Evolutionary conservation across 129 eudicot species (phyloP), one percentile per base, ranked within the genome.

Genomic region (Flaveria linearis): DNA sequence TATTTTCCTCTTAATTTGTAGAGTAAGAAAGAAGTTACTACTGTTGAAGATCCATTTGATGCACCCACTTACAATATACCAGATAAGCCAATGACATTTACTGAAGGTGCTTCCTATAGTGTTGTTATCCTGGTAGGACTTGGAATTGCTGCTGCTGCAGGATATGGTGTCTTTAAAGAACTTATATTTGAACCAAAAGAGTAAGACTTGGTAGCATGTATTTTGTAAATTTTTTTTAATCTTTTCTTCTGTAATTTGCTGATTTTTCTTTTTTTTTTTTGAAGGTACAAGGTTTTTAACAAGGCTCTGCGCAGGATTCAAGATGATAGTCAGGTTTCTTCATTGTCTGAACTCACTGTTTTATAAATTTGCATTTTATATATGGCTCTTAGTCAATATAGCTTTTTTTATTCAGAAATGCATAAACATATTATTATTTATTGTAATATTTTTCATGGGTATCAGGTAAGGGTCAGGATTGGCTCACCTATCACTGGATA

Each of bases 141-240:
- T 79, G 98, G 96, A 68, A 66, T 94, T 55, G 99, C 99, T 77
- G 96, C 86, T 60, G 90, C 85, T 60, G 99, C 99, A 41, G 99
- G 87, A 75, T 94, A 94, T 85, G 97, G 83, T 10, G 97, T 91
- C 76, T 87, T 89, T 79, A 89, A 89, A 71, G 99, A 95, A 85
- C 97, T 95, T 62, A 89, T 95, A 71, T 86, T 91, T 76, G 80
- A 89, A 87, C 99, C 99, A 22, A 95, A 91, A 88, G 97, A 95
- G 99, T 95, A 83, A 84, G 86, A 69, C 17, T 70, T 61, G 47
- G 50, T 49, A 30, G 11, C 57, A 68, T 8, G 11, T 9, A 14
- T 9, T 46, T 63, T 16, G 53, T 68, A 30, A 30, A 28, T 73
- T 22, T 45, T 33, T 23, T 55, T 72, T 30, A 42, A 17, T 74